Conservation (phyloP, 306 rosid species). For the Quercus agrifolia region DNA sequence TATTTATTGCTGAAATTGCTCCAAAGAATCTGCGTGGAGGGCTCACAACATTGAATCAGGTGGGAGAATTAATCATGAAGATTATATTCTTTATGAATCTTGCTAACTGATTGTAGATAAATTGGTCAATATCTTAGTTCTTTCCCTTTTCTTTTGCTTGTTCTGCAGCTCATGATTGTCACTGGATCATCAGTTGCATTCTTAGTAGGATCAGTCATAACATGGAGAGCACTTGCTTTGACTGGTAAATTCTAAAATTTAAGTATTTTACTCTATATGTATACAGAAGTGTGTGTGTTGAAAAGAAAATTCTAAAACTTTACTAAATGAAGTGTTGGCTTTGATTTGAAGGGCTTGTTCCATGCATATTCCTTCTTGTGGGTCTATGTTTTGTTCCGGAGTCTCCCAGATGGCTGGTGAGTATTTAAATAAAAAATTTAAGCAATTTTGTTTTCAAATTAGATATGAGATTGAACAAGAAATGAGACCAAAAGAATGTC, state of each 20-base stretch:
- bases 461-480: neutral
- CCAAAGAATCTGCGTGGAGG: slow-evolving; percentile 48
- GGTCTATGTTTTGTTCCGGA: slow-evolving; percentile 42
- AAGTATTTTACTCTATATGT: neutral
- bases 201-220: slow-evolving; percentile 46
- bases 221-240: slow-evolving; percentile 40
- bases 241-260: slow-evolving; percentile 22
- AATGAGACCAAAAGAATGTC: neutral
- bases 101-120: neutral
- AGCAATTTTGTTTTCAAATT: neutral
- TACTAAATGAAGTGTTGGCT: slow-evolving; percentile 8
- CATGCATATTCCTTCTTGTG: slow-evolving; percentile 52
- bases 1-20: slow-evolving; percentile 34
- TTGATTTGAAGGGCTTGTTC: slow-evolving; percentile 56
- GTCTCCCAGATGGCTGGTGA: slow-evolving; percentile 55
- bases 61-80: neutral
- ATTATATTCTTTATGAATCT: neutral
- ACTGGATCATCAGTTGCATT: slow-evolving; percentile 51
- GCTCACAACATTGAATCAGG: slow-evolving; percentile 44
- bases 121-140: neutral
- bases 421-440: slow-evolving; percentile 2
- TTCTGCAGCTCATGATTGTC: slow-evolving; percentile 44
- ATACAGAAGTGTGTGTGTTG: neutral
- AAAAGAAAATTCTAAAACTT: neutral
- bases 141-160: neutral